Evolutionary conservation across 768 basidiomycete species (phyloP).

Genomic region (Solioccasus polychromus): DNA sequence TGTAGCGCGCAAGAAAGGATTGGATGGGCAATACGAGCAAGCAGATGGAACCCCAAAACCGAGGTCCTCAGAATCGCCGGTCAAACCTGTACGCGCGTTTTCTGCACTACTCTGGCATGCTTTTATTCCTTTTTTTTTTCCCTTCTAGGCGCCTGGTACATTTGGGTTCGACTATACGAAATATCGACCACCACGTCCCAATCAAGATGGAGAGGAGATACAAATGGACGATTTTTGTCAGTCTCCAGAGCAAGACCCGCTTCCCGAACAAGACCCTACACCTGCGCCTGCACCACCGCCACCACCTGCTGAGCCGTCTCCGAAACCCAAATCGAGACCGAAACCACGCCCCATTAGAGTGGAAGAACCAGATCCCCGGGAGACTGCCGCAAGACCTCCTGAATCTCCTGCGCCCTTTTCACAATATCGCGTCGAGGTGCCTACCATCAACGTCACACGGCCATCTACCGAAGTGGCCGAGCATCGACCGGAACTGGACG

Average conservation of each 20-base stretch:
- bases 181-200: conserved; percentile 48
- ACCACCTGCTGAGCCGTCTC: neutral
- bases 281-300: neutral
- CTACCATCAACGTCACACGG: conserved; percentile 31
- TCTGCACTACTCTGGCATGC: neutral
- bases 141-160: conserved; percentile 69
- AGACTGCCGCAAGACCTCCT: conserved; percentile 28
- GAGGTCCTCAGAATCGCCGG: conserved; percentile 36
- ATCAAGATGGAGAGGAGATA: conserved; percentile 50
- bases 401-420: conserved; percentile 64
- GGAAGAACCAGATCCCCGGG: conserved; percentile 24
- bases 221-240: conserved; percentile 67
- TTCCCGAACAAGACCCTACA: conserved; percentile 16
- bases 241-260: conserved; percentile 27
- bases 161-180: conserved; percentile 78
- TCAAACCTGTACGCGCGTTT: conserved; percentile 55
- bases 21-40: conserved; percentile 66
- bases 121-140: conserved; percentile 2
- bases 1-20: conserved; percentile 78
- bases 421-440: conserved; percentile 43
- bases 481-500: conserved; percentile 28
- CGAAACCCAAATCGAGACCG: conserved; percentile 19
- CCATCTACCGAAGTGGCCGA: conserved; percentile 27
- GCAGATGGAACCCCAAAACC: conserved; percentile 67
- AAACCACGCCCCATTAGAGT: conserved; percentile 33